phyloP scores from a whole-genome alignment of 2,329 filamentous ascomycete species.

The Apiospora saccharicola region DNA sequence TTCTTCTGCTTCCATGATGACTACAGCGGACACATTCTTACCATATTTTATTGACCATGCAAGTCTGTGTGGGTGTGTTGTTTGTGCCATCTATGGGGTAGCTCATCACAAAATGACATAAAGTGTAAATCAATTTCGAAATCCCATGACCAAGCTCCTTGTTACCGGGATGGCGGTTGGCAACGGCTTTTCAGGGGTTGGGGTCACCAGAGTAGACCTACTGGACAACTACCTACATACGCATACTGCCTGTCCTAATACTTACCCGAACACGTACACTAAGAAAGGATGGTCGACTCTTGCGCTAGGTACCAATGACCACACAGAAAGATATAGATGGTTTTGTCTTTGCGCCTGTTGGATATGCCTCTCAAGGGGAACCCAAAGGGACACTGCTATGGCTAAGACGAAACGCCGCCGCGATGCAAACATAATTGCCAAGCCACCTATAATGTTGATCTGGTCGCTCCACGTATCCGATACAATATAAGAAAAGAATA shows the following conservation, averaged over 20 bases:
- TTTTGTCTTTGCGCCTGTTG: background rate
- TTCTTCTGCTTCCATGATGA: slow-evolving; percentile 2
- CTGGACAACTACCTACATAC: background rate
- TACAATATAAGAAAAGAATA: background rate
- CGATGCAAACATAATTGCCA: slow-evolving; percentile 9
- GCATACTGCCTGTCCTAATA: background rate
- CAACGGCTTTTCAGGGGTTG: slow-evolving; percentile 20
- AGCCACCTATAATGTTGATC: slow-evolving; percentile 1
- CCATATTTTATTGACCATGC: background rate
- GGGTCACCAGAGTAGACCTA: background rate
- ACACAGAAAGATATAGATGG: background rate
- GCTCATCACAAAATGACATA: slow-evolving; percentile 5
- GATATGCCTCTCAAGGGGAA: background rate
- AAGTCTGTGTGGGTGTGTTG: background rate
- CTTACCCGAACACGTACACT: background rate
- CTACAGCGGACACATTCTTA: background rate
- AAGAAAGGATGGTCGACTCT: background rate
- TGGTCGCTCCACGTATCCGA: background rate
- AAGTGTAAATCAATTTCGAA: background rate
- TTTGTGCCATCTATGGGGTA: background rate
- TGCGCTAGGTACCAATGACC: background rate
- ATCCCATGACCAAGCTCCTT: background rate
- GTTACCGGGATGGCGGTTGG: slow-evolving; percentile 11
- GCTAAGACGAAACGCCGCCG: slow-evolving; percentile 13
- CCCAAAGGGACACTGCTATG: background rate